Evolutionary conservation across 2,329 filamentous ascomycete genomes (phyloP), one percentile per base, ranked within the genome.

Genomic region (Paecilomyces sp.): DNA sequence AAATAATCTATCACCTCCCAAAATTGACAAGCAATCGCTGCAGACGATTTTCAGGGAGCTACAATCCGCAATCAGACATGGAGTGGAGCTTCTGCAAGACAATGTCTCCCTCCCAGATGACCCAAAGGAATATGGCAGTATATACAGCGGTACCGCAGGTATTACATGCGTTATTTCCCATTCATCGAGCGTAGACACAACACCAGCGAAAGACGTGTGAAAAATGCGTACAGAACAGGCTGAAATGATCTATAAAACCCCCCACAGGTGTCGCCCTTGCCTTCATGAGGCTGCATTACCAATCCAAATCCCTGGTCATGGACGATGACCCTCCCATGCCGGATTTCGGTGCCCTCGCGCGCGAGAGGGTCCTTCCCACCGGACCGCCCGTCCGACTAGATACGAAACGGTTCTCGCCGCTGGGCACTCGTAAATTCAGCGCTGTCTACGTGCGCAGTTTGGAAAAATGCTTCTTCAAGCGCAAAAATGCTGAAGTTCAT

Each of bases 201-300:
- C 15, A 18, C 18, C 3, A 47, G 15, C n/a, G 5, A 34, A 7
- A 41, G 25, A 4, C 25, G 25, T 28, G 25, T 34, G 4, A 33
- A 33, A 33, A 8, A 33, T 11, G 1, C 3, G 31, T 12, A 33
- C 31, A 33, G 31, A 33, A 11, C 3, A 33, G 9, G 55, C 54
- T 56, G 54, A 60, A 13, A 18, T 28, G 13, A 12, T 30, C 22
- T 9, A 41, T 8, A 52, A n/a, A 22, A 11, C 31, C n/a, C 6
- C 25, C 6, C 25, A 28, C 60, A 75, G 75, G 75, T 12, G 66
- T 75, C 54, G 68, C 70, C 36, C 65, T 76, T 53, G 66, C 72
- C 51, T 74, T 75, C 55, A 66, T 76, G 12, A 73, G 75, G n/a
- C 67, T 77, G 15, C 68, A 70, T 11, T 71, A 70, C 24, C 75